Percentiles rank a stretch among this genome's conserved stretches.
Conservation (phyloP, 2,329 filamentous ascomycete genomes). For the Blastomyces gilchristii region DNA sequence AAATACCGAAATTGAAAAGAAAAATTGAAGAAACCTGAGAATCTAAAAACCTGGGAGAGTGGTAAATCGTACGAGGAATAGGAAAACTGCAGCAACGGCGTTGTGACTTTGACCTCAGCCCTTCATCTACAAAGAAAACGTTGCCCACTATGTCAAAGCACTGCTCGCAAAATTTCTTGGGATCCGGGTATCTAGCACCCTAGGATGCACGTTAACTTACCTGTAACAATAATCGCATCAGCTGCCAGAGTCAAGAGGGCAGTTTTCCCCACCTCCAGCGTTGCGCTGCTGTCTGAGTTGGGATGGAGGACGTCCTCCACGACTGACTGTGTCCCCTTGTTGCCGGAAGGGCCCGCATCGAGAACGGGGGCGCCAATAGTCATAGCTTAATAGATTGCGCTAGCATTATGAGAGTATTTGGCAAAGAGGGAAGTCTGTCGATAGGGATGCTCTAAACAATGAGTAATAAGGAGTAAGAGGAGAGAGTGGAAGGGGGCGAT, state of each 20-base stretch:
- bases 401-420: constrained; percentile 1
- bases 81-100: constrained; percentile 48
- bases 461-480: not conserved
- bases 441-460: not conserved
- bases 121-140: constrained; percentile 40
- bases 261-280: constrained; percentile 46
- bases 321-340: constrained; percentile 46
- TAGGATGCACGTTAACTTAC: constrained; percentile 27
- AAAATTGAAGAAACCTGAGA: not conserved
- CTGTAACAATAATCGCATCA: constrained; percentile 50
- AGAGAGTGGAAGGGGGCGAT: not conserved
- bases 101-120: constrained; percentile 39
- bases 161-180: not conserved
- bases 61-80: constrained; percentile 37
- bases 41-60: not conserved
- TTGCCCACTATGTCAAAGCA: not conserved
- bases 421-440: not conserved
- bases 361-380: constrained; percentile 6
- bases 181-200: not conserved
- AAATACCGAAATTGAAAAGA: not conserved
- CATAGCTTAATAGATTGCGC: constrained; percentile 1
- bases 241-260: constrained; percentile 51
- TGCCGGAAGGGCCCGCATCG: constrained; percentile 53
- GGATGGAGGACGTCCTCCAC: not conserved
- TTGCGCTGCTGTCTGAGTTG: constrained; percentile 29